These are phyloP conservation scores for Porphyrellus sp. DNA, from an alignment of 1,284 basidiomycete species.

Conservation along the genomic window DNA sequence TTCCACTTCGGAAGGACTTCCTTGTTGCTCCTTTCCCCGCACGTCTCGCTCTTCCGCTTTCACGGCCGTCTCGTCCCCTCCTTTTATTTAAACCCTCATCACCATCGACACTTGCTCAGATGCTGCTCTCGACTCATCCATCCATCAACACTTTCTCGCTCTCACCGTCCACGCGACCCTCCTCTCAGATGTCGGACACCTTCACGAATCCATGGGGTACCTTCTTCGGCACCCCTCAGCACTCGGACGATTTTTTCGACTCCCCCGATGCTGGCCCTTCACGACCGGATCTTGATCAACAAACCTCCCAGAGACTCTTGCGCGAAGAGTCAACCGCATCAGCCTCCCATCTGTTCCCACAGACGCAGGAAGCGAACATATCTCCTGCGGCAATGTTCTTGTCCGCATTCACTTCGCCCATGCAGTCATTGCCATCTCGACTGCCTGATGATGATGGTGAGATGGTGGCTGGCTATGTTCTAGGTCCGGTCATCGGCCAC, in stretches of 20 bases:
- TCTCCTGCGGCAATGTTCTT: conserved; percentile 81
- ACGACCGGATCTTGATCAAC: conserved; percentile 30
- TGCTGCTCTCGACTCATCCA: conserved; percentile 7
- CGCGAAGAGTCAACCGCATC: conserved; percentile 6
- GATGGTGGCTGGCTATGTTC: conserved; percentile 64
- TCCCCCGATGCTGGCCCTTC: conserved; percentile 2
- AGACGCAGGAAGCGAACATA: conserved; percentile 29
- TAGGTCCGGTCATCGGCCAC: conserved; percentile 76
- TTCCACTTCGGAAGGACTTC: neutral
- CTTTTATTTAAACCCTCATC: conserved; percentile 1
- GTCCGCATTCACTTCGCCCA: conserved; percentile 55
- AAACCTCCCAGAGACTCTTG: conserved; percentile 22
- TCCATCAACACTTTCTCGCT: conserved; percentile 2
- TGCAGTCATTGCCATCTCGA: conserved; percentile 22
- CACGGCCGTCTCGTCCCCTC: neutral
- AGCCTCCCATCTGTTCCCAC: conserved; percentile 4
- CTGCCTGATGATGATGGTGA: conserved; percentile 60
- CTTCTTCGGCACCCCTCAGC: neutral
- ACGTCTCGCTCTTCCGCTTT: conserved; percentile 3
- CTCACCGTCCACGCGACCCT: conserved; percentile 7
- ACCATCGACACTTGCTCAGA: neutral
- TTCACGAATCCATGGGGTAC: conserved; percentile 16
- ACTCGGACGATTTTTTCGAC: conserved; percentile 3
- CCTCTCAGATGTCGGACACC: conserved; percentile 3
- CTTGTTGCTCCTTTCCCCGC: conserved; percentile 25